Conservation (phyloP, 306 rosid species). For the Acacia acuminata region DNA sequence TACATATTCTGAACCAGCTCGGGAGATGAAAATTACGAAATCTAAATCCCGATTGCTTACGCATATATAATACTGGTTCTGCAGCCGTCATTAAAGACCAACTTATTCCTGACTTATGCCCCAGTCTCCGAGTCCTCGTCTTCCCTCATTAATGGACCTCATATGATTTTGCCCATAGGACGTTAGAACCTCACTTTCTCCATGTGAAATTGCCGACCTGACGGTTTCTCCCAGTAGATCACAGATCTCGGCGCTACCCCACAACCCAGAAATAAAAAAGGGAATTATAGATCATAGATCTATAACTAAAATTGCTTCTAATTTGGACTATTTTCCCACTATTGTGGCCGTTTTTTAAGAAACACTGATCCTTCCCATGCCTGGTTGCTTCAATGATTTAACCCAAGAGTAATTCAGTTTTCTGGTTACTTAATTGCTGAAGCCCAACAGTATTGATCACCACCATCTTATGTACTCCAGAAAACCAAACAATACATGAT, state of each 20-base stretch:
- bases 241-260: background rate
- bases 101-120: constrained; percentile 36
- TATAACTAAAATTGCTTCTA: background rate
- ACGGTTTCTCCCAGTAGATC: background rate
- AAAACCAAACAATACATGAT: constrained; percentile 23
- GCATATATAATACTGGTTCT: background rate
- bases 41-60: background rate
- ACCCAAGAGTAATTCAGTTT: background rate
- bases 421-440: background rate
- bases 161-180: background rate
- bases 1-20: background rate
- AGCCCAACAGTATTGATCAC: constrained; percentile 22
- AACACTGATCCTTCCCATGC: background rate
- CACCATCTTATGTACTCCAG: constrained; percentile 32
- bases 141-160: background rate
- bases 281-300: background rate
- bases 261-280: background rate
- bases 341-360: background rate
- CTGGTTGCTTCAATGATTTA: background rate
- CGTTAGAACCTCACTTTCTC: constrained; percentile 13
- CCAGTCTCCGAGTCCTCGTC: background rate
- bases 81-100: background rate
- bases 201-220: constrained; percentile 29
- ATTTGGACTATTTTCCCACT: constrained; percentile 1
- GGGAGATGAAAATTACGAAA: background rate